Evolutionary conservation across 495 filamentous ascomycete species (phyloP).

Genomic region (Podospora appendiculata): DNA sequence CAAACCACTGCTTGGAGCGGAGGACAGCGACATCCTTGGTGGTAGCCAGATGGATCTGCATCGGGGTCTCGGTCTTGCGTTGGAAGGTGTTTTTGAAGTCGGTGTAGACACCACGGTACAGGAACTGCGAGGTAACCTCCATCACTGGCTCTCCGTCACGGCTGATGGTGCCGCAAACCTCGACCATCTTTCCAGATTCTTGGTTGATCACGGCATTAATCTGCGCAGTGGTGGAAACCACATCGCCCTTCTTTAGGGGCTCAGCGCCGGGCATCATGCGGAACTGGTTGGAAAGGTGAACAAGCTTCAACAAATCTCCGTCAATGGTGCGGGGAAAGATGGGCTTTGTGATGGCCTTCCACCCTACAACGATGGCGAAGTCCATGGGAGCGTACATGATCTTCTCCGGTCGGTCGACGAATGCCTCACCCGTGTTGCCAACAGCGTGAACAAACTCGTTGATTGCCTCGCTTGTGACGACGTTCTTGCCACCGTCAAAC

Average conservation of each 20-base stretch:
- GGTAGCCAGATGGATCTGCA: slow-evolving; percentile 81
- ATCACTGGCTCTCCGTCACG: slow-evolving; percentile 84
- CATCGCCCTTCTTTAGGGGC: slow-evolving; percentile 88
- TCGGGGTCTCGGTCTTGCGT: slow-evolving; percentile 89
- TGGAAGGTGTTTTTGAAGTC: slow-evolving; percentile 99
- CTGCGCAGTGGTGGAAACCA: slow-evolving; percentile 86
- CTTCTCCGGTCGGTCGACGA: slow-evolving; percentile 93
- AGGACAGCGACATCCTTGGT: slow-evolving; percentile 90
- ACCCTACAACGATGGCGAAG: slow-evolving; percentile 96
- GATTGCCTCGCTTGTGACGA: slow-evolving; percentile 83
- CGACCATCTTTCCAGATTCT: slow-evolving; percentile 98
- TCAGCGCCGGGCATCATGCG: slow-evolving; percentile 95
- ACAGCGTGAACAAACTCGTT: slow-evolving; percentile 98
- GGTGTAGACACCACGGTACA: slow-evolving; percentile 86
- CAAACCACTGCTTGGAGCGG: slow-evolving; percentile 95
- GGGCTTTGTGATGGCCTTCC: slow-evolving; percentile 98
- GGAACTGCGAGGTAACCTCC: slow-evolving; percentile 96
- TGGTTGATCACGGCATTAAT: slow-evolving; percentile 98
- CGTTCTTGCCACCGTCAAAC: slow-evolving; percentile 81
- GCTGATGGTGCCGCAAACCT: slow-evolving; percentile 92
- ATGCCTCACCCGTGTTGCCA: slow-evolving; percentile 96
- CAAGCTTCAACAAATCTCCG: slow-evolving; percentile 87
- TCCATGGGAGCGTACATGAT: slow-evolving; percentile 96
- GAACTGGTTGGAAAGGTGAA: slow-evolving; percentile 95
- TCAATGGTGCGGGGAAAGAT: slow-evolving; percentile 95